Conservation (phyloP, 257 asterid genomes). For the Solanum medicagineum region DNA sequence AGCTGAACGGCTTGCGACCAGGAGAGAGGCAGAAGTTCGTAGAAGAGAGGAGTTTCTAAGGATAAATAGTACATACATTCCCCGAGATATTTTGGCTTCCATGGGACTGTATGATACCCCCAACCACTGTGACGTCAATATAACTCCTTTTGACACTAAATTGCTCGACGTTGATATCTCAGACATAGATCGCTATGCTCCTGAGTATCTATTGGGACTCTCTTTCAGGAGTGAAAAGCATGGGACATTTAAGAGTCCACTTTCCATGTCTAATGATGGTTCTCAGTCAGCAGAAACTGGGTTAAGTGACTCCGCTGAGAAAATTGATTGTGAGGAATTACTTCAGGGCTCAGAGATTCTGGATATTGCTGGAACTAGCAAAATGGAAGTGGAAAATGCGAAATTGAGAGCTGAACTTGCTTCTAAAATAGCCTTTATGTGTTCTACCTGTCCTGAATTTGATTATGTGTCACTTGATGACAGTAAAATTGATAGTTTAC, state of each 20-base stretch:
- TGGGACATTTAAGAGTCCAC: slow-evolving; percentile 39
- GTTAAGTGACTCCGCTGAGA: slow-evolving; percentile 31
- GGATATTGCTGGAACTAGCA: slow-evolving; percentile 92
- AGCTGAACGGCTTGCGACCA: slow-evolving; percentile 89
- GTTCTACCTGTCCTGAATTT: slow-evolving; percentile 53
- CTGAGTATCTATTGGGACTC: slow-evolving; percentile 66
- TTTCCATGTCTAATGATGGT: slow-evolving; percentile 45
- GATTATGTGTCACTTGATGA: slow-evolving; percentile 63
- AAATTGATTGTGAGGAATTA: slow-evolving; percentile 39
- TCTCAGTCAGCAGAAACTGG: slow-evolving; percentile 44
- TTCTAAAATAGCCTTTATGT: slow-evolving; percentile 76
- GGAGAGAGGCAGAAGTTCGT: slow-evolving; percentile 79
- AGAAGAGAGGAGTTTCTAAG: slow-evolving; percentile 77
- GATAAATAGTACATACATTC: slow-evolving; percentile 59
- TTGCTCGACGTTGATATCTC: slow-evolving; percentile 68
- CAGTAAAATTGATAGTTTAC: slow-evolving; percentile 37
- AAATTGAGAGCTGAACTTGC: slow-evolving; percentile 95
- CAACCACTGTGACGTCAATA: slow-evolving; percentile 74
- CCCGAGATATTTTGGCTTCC: slow-evolving; percentile 70
- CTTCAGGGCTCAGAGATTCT: slow-evolving; percentile 60
- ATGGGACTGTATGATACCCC: slow-evolving; percentile 91
- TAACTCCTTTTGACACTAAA: slow-evolving; percentile 71
- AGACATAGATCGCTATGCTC: slow-evolving; percentile 81
- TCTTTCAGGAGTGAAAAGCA: slow-evolving; percentile 38
- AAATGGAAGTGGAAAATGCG: slow-evolving; percentile 93